Evolutionary conservation across 1,284 basidiomycete species (phyloP).

Genomic region (Rhodofomes roseus): DNA sequence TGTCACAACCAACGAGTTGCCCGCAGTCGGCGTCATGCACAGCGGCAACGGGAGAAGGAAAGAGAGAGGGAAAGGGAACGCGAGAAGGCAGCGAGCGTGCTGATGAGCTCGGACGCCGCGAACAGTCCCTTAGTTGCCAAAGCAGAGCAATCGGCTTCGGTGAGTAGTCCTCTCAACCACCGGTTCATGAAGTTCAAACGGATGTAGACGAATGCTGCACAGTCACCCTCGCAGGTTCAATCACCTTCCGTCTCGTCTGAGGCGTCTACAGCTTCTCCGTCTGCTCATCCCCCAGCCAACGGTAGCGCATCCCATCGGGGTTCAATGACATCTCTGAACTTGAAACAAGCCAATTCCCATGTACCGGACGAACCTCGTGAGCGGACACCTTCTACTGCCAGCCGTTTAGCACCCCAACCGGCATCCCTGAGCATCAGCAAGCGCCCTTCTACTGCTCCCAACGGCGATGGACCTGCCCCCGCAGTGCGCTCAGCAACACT

Average conservation of each 20-base stretch:
- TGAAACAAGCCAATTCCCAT: background rate
- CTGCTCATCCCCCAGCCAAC: background rate
- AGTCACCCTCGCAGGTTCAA: background rate
- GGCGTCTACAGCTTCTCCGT: background rate
- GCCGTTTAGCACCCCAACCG: background rate
- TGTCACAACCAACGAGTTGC: constrained; percentile 98
- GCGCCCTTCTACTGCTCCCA: background rate
- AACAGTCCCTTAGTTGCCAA: constrained; percentile 9
- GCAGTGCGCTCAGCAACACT: background rate
- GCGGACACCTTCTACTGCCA: background rate
- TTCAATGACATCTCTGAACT: constrained; percentile 1
- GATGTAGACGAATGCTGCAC: background rate
- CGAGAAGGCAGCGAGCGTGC: constrained; percentile 17
- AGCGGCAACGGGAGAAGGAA: constrained; percentile 72
- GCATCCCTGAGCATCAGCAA: background rate
- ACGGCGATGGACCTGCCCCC: background rate
- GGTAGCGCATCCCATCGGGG: background rate
- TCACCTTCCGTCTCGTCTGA: background rate
- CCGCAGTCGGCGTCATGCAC: constrained; percentile 84
- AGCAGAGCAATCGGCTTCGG: constrained; percentile 21
- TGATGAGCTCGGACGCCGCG: constrained; percentile 19
- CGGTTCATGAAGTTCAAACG: background rate
- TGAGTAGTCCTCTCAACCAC: background rate
- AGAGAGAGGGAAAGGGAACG: constrained; percentile 47
- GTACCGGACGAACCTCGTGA: background rate